phyloP scores from a whole-genome alignment of 345 rosid species.

The Citrus maxima region DNA sequence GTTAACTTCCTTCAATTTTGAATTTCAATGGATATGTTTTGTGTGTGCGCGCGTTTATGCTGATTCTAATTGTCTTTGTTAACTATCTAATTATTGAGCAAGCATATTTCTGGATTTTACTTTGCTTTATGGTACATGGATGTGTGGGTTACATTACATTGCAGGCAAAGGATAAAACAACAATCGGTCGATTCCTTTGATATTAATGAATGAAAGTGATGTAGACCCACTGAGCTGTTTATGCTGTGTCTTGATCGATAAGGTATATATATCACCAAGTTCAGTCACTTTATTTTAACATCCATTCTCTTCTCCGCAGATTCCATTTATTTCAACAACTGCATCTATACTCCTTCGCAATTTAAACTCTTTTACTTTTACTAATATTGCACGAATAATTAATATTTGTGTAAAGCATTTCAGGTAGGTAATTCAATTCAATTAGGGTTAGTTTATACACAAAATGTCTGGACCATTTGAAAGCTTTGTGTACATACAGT shows the following conservation, averaged over 20 bases:
- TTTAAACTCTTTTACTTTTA: neutral
- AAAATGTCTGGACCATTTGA: neutral
- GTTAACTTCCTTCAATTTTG: neutral
- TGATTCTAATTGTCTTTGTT: neutral
- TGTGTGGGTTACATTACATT: neutral
- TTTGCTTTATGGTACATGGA: neutral
- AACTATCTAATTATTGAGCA: neutral
- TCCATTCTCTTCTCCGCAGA: neutral
- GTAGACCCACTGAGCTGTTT: slow-evolving; percentile 3
- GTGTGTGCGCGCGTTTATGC: neutral
- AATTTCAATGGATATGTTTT: neutral
- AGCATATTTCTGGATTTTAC: neutral
- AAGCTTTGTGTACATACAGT: neutral
- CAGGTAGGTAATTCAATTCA: neutral
- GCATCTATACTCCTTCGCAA: neutral
- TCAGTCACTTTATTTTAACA: slow-evolving; percentile 10
- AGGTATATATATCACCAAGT: neutral
- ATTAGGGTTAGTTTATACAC: neutral
- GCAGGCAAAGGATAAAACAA: slow-evolving; percentile 10
- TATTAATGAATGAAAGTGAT: neutral
- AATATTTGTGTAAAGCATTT: neutral
- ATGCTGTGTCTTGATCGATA: neutral
- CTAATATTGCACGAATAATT: neutral
- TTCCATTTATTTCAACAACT: neutral
- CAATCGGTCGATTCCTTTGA: neutral